Base-by-base conservation (phyloP, 1,284 basidiomycete genomes). In the Cutaneotrichosporon sp. region DNA sequence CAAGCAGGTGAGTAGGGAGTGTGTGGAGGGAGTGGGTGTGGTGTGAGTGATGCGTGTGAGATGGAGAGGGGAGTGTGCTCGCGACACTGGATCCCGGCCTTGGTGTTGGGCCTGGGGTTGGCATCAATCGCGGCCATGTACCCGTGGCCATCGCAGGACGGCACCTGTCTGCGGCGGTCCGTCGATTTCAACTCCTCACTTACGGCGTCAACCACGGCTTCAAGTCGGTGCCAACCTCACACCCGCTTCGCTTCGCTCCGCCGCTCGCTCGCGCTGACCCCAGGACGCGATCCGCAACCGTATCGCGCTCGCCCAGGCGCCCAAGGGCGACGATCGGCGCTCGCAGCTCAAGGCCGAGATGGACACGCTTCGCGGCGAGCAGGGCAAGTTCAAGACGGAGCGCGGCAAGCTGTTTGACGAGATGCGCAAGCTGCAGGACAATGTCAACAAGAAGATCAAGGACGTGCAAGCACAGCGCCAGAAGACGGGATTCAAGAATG, bases 401-500 rank as follows among this genome's bases (percentile, higher is more conserved):
- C 85, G 95, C 65, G 82, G 84, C 36, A 93, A 92, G 82, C 83
- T 91, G 56, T 80, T 89, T 55, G 92, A 95, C 61, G 90, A 97
- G 81, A 82, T 98, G 68, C 92, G 91, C 76, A 73, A 85, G 31
- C 76, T 95, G 60, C 88, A 97, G 77, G 95, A 97, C 18, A 83
- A 79, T 52, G 85, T 96, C 60, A 83, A 87, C 74, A 91, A 90
- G 82, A 97, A 94, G 91, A 86, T 90, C 76, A 95, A 96, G 81
- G 92, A 94, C 72, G 84, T 97, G 67, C 89, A 97, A 77, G 85
- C 89, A 42, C 85, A 89, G 34, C 91, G 89, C 79, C 82, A 85
- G 60, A 98, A 97, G 82, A 84, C 86, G 0, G 83, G 87, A n/a
- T 97, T 87, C 84, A 95, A 90, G 83, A 89, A 86, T 49, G 87